These are phyloP conservation scores for Taphrina communis DNA, from an alignment of 1,139 yeast species.

Conservation along the genomic window DNA sequence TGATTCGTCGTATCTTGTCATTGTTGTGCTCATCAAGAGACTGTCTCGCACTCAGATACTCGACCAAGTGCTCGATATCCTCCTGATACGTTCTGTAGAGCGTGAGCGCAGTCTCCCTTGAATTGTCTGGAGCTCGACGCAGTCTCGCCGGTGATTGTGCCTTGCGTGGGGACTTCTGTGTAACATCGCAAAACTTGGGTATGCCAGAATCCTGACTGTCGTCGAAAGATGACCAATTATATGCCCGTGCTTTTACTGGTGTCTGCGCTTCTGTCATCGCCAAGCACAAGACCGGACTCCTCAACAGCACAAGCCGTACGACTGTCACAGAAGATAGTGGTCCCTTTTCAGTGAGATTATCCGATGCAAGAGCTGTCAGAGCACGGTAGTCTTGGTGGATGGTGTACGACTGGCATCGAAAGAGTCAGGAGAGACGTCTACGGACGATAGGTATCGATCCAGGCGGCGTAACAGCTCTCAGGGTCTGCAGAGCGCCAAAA, in stretches of 20 bases:
- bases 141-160: slow-evolving; percentile 1
- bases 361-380: too few relatives aligned
- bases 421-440: too few relatives aligned
- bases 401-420: too few relatives aligned
- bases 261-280: background rate
- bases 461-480: too few relatives aligned
- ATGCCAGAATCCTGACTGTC: background rate
- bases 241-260: background rate
- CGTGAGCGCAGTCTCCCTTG: background rate
- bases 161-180: slow-evolving; percentile 1
- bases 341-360: too few relatives aligned
- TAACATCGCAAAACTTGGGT: background rate
- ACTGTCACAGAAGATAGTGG: too few relatives aligned
- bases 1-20: slow-evolving; percentile 5
- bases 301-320: too few relatives aligned
- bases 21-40: background rate
- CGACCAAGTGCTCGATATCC: slow-evolving; percentile 17
- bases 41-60: background rate
- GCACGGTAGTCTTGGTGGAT: too few relatives aligned
- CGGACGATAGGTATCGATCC: too few relatives aligned
- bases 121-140: background rate
- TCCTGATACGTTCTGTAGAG: slow-evolving; percentile 14
- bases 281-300: background rate
- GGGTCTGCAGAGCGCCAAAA: too few relatives aligned
- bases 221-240: background rate